phyloP scores from a whole-genome alignment of 208 protist species.

The Sergeia podlipaevii region DNA sequence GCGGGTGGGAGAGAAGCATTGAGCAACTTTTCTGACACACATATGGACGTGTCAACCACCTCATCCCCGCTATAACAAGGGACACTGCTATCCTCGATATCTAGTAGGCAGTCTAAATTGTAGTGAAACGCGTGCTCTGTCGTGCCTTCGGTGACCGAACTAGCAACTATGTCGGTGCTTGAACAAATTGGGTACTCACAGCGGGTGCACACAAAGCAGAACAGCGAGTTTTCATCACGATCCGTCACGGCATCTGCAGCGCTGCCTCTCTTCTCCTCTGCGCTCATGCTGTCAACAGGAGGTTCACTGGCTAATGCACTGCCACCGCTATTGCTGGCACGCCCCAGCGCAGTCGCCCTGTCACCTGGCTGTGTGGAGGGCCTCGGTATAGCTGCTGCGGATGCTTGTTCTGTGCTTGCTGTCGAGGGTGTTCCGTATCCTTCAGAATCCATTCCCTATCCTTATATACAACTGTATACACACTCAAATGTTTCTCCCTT shows the following conservation, averaged over 20 bases:
- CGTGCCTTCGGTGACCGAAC: constrained; percentile 29
- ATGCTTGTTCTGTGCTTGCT: too few species aligned
- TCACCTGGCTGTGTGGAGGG: too few species aligned
- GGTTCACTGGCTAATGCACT: too few species aligned
- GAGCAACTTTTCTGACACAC: constrained; percentile 60
- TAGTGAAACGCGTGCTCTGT: constrained; percentile 72
- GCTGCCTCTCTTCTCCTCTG: not conserved
- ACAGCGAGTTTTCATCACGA: not conserved
- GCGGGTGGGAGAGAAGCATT: constrained; percentile 42
- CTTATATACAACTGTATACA: too few species aligned
- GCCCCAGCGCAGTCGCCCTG: too few species aligned
- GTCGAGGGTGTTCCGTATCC: too few species aligned
- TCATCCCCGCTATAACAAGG: constrained; percentile 83
- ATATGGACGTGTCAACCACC: constrained; percentile 33
- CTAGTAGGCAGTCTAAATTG: constrained; percentile 68
- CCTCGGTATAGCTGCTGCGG: too few species aligned
- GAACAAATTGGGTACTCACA: constrained; percentile 80
- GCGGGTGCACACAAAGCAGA: constrained; percentile 73
- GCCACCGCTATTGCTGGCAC: too few species aligned
- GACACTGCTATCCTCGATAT: constrained; percentile 49
- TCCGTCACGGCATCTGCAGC: too few species aligned
- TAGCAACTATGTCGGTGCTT: constrained; percentile 35
- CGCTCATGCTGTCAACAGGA: not conserved
- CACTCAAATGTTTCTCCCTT: too few species aligned
- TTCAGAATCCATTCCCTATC: too few species aligned